Evolutionary conservation across 257 asterid genomes (phyloP).

Genomic region (Solanum bulbocastanum): DNA sequence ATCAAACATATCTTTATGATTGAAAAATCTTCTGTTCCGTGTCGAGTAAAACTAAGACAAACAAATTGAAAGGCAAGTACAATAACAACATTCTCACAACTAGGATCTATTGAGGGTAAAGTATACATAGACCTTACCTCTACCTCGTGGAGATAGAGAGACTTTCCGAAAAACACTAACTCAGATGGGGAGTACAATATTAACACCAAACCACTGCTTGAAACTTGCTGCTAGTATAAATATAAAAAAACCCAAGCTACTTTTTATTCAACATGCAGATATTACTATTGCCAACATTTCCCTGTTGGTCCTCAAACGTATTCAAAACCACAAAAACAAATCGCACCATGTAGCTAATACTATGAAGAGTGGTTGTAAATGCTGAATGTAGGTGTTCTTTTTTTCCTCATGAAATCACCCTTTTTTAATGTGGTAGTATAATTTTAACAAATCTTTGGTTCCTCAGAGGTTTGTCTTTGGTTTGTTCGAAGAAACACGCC

Average conservation of each 20-base stretch:
- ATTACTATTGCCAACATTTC: background rate
- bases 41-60: background rate
- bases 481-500: constrained; percentile 50
- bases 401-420: background rate
- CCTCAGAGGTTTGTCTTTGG: constrained; percentile 48
- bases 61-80: background rate
- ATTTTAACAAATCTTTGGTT: background rate
- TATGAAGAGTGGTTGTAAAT: background rate
- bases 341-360: background rate
- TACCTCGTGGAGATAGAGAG: background rate
- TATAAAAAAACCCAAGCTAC: background rate
- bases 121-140: background rate
- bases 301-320: background rate
- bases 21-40: background rate
- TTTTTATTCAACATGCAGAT: background rate
- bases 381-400: background rate
- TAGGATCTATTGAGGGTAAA: background rate
- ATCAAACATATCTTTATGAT: background rate
- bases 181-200: background rate
- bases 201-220: background rate
- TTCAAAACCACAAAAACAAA: background rate
- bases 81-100: background rate
- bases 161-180: background rate
- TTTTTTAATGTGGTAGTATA: background rate
- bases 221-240: background rate